Conservation (phyloP, 192 early-diverging fungal genomes). For the Coemansia erecta region DNA sequence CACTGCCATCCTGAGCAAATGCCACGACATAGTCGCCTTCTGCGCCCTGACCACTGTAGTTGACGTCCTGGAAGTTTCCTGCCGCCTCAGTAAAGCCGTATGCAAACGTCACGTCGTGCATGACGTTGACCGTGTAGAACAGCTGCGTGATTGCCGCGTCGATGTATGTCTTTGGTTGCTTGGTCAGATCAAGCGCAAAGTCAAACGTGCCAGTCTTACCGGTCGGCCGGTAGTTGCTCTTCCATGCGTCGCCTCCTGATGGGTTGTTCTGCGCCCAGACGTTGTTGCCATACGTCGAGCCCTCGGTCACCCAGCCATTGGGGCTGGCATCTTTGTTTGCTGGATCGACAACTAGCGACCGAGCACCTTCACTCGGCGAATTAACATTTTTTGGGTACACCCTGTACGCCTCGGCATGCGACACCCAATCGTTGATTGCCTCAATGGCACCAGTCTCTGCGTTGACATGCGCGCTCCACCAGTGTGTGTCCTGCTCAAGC, state of each 20-base stretch:
- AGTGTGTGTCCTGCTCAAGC: slow-evolving; percentile 53
- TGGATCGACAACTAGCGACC: slow-evolving; percentile 3
- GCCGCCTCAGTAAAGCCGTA: slow-evolving; percentile 91
- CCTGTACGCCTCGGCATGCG: slow-evolving; percentile 6
- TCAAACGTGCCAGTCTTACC: slow-evolving; percentile 68
- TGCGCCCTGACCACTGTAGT: slow-evolving; percentile 74
- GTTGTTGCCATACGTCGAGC: slow-evolving; percentile 86
- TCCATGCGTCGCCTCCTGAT: slow-evolving; percentile 68
- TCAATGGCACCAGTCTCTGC: slow-evolving; percentile 36
- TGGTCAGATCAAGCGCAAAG: slow-evolving; percentile 64
- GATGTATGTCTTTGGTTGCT: slow-evolving; percentile 67
- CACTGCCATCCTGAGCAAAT: slow-evolving; percentile 86
- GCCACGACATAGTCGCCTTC: slow-evolving; percentile 83
- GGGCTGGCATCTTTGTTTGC: slow-evolving; percentile 73
- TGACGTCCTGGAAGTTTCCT: slow-evolving; percentile 94
- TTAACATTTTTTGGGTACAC: slow-evolving; percentile 12
- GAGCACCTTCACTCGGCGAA: background rate
- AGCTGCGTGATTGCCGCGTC: slow-evolving; percentile 81
- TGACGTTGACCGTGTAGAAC: slow-evolving; percentile 89
- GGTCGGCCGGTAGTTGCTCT: slow-evolving; percentile 73
- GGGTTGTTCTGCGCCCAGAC: slow-evolving; percentile 86
- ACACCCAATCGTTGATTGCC: slow-evolving; percentile 59
- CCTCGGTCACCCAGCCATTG: slow-evolving; percentile 57
- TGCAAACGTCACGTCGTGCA: slow-evolving; percentile 86
- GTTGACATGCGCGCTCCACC: slow-evolving; percentile 42